Percentiles rank a stretch among this genome's conserved stretches.
These are phyloP conservation scores for Paspalum vaginatum DNA, from an alignment of 176 grass and related monocot species.

Conservation along the genomic window DNA sequence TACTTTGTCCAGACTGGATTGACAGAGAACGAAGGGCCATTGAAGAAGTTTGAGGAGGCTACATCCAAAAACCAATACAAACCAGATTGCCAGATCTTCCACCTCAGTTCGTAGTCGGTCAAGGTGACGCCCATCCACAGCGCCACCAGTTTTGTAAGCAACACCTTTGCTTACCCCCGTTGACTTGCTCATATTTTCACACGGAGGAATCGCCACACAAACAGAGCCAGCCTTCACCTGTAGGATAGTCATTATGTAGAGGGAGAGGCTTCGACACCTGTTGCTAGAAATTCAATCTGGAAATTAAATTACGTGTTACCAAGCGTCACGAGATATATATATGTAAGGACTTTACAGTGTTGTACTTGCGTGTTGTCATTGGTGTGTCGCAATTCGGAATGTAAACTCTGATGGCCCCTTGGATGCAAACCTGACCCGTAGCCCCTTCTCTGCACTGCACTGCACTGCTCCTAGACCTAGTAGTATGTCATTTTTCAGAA, in stretches of 20 bases:
- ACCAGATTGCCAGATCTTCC: slow-evolving; percentile 87
- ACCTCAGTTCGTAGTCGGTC: slow-evolving; percentile 66
- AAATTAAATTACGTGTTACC: slow-evolving; percentile 39
- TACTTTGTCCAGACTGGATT: slow-evolving; percentile 93
- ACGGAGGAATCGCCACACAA: slow-evolving; percentile 29
- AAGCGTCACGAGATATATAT: slow-evolving; percentile 24
- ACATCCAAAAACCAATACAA: slow-evolving; percentile 68
- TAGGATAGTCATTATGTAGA: slow-evolving; percentile 51
- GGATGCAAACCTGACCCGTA: not conserved
- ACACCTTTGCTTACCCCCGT: slow-evolving; percentile 23
- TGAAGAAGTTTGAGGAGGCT: slow-evolving; percentile 89
- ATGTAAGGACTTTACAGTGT: slow-evolving; percentile 39
- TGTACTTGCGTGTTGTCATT: slow-evolving; percentile 35
- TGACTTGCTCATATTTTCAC: slow-evolving; percentile 11
- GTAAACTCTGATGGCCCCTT: slow-evolving; percentile 22
- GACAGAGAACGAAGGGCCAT: slow-evolving; percentile 76
- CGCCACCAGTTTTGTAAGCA: slow-evolving; percentile 45
- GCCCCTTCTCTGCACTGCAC: slow-evolving; percentile 2
- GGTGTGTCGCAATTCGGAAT: slow-evolving; percentile 19
- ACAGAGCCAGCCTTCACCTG: slow-evolving; percentile 20
- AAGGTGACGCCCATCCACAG: slow-evolving; percentile 22
- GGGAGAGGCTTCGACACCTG: slow-evolving; percentile 47
- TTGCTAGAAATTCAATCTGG: slow-evolving; percentile 49
- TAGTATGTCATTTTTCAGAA: slow-evolving; percentile 26
- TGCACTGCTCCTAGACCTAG: not conserved